Evolutionary conservation across 331 rosid genomes (phyloP), one percentile per base, ranked within the genome.

Genomic region (Malus hybrid): DNA sequence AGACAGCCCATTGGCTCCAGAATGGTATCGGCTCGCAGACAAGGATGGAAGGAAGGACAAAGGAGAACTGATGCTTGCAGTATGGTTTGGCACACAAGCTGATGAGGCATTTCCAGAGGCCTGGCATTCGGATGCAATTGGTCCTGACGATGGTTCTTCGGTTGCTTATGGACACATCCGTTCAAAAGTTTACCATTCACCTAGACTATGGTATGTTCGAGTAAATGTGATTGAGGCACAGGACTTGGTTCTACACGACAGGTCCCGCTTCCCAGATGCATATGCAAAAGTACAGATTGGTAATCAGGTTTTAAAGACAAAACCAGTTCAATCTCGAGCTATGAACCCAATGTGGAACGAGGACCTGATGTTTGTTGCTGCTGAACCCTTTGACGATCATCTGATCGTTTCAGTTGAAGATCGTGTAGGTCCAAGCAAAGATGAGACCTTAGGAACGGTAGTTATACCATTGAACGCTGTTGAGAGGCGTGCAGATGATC

Each of bases 21-120:
- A 94, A 74, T 94, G 99, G 99, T 86, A 94, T 76, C 74, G 90
- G 20, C 74, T 94, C 13, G 92, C 83, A 59, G 85, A 93, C 72
- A 90, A 90, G 89, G 86, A 77, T 22, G 82, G 89, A 62, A 84
- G 77, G 57, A 90, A 84, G 87, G 84, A 79, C 76, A 83, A 80
- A 55, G 95, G 99, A 70, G 99, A 94, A 81, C 69, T 94, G 76
- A 94, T 92, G 99, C 91, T 94, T 77, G 96, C 99, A 7, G 95
- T 92, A 70, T 94, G 99, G 99, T 66, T 54, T 59, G 99, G 99
- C 69, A 94, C 99, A 44, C 99, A 94, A 78, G 99, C 96, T 60
- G 99, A 94, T 62, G 99, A 90, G 82, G 96, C 97, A 61, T 94
- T 94, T 83, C 85, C 97, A 10, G 95, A 90, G 79, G 99, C 99